A percentile compares a stretch with the other conserved stretches of the same genome.
phyloP scores from a whole-genome alignment of 306 rosid species.

The Chamaecrista fasciculata region DNA sequence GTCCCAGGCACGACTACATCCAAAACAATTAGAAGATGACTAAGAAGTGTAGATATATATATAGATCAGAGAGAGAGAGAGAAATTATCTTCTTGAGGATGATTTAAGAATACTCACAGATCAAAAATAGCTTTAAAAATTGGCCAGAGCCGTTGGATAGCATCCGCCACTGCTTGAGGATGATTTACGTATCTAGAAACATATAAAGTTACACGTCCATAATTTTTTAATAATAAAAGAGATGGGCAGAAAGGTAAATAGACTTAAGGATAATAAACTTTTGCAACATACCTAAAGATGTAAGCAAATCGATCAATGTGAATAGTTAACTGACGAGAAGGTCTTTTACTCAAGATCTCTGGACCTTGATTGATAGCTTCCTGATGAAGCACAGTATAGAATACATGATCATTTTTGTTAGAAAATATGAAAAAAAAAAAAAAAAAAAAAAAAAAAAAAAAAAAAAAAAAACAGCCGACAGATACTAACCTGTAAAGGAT shows the following conservation, averaged over 20 bases:
- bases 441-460: constrained; percentile 9
- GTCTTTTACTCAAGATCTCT: constrained; percentile 70
- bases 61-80: neutral
- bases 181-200: constrained; percentile 79
- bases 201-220: constrained; percentile 37
- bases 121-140: constrained; percentile 95
- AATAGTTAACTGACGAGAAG: constrained; percentile 85
- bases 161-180: constrained; percentile 98
- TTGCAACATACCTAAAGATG: constrained; percentile 74
- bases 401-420: constrained; percentile 31
- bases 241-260: constrained; percentile 7
- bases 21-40: constrained; percentile 25
- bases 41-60: no score
- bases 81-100: constrained; percentile 10
- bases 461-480: constrained; percentile 16
- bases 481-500: constrained; percentile 83
- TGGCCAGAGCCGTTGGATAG: constrained; percentile 94
- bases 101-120: constrained; percentile 57
- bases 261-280: constrained; percentile 17
- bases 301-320: constrained; percentile 96
- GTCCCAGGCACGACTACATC: constrained; percentile 98
- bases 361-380: constrained; percentile 85
- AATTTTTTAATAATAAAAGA: constrained; percentile 6
- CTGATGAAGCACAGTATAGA: constrained; percentile 49
- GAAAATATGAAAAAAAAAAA: neutral